Conservation (phyloP, 331 rosid genomes). For the Malus hybrid region DNA sequence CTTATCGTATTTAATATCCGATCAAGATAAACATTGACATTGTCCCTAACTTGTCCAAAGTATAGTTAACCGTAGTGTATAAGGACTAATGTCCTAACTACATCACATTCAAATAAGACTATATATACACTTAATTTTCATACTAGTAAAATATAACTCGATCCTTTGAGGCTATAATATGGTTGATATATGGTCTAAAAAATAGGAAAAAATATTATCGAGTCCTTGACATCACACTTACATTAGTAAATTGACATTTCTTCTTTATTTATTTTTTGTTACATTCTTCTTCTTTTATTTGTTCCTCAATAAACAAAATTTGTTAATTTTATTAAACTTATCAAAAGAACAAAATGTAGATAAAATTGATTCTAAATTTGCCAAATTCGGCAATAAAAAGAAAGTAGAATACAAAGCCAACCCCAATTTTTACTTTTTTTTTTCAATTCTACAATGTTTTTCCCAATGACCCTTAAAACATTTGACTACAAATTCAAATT, state of each 20-base stretch:
- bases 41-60: too few relatives aligned
- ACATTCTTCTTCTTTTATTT: not conserved
- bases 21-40: too few relatives aligned
- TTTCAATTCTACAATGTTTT: slow-evolving; percentile 23
- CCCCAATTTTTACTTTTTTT: slow-evolving; percentile 6
- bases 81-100: too few relatives aligned
- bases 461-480: slow-evolving; percentile 1
- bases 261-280: not conserved
- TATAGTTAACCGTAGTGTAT: too few relatives aligned
- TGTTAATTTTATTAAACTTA: not conserved
- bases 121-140: too few relatives aligned
- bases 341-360: not conserved
- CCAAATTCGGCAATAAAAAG: slow-evolving; percentile 41
- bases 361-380: slow-evolving; percentile 24
- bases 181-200: too few relatives aligned
- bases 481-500: slow-evolving; percentile 32
- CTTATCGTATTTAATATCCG: too few relatives aligned
- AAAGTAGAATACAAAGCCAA: slow-evolving; percentile 28
- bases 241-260: not conserved
- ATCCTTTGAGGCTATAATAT: too few relatives aligned
- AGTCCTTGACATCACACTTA: not conserved
- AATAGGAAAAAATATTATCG: too few relatives aligned
- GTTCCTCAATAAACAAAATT: not conserved
- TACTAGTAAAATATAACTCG: too few relatives aligned
- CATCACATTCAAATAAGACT: too few relatives aligned